Evolutionary conservation across 2,329 filamentous ascomycete species (phyloP), one percentile per base, ranked within the genome.

Genomic region (Metarhizium anisopliae): DNA sequence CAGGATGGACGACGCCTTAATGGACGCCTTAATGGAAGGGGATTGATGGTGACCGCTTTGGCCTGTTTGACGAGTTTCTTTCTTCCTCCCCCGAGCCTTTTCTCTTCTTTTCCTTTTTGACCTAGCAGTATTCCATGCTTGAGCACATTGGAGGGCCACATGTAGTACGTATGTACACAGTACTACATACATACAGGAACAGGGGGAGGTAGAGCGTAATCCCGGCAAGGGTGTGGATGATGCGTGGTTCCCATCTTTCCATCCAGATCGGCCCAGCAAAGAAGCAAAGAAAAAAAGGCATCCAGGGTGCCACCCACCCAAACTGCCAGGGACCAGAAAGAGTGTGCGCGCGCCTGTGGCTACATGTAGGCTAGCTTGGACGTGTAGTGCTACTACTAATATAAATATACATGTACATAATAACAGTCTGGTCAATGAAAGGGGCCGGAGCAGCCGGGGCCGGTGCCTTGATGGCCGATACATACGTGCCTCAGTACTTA

Each of bases 201-300:
- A 42, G 51, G 54, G 49, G 54, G 50, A 55, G 50, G 25, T 35
- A 30, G 13, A 18, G 20, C 4, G n/a, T 42, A 55, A 51, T 38
- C 45, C 45, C 25, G 45, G 45, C 45, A 30, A 50, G 49, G 11
- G 50, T 49, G 38, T 43, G 49, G 54, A 52, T 40, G 50, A 25
- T 25, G 43, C 53, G 18, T 35, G 49, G 47, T 43, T 47, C 53
- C 47, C 35, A 36, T 36, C 25, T 25, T 25, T 25, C 25, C 25
- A 25, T 51, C 40, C 29, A 54, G 55, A 56, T 56, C 55, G 55
- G 42, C 51, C 55, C 52, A 54, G 51, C 32, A 45, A n/a, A 32
- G 47, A 30, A 25, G 25, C 25, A 25, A 25, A 25, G 25, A 4
- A 25, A 25, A 20, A 25, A 25, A 25, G 25, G 25, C 25, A 25